Base-by-base conservation (phyloP, 306 rosid species). In the Fragaria iinumae region DNA sequence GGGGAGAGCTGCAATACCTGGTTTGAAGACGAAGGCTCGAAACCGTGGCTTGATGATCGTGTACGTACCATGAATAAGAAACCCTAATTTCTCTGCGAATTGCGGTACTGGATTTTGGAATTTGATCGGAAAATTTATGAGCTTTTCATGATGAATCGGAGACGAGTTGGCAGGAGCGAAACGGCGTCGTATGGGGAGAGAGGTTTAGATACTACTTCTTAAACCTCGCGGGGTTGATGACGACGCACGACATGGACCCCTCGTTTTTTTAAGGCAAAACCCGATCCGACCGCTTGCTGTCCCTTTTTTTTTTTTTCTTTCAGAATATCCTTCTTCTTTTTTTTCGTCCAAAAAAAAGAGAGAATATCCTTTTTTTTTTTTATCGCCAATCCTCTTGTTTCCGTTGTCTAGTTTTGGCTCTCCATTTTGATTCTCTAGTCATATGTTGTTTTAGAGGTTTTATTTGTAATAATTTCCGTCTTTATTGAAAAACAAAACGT, bases 81-180 rank as follows among this genome's bases (percentile, higher is more conserved):
- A 82, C 85, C 91, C 88, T 82, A 80, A 72, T 57, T 53, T 67
- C 64, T 72, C 49, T 72, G 20, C 56, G 43, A 27, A 16, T 59
- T 20, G 43, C 43, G 17, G 59, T 25, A 45, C n/a, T 5, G n/a
- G 48, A 11, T 60, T 27, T 62, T 41, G 59, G 27, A 25, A 9
- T 13, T 17, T 65, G 69, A 34, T 43, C 3, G 6, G 27, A 56
- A 18, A 59, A 8, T 70, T 63, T 25, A n/a, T 13, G 67, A 47
- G 11, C 17, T 32, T 32, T 48, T 44, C 48, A 1, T 21, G 25
- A 27, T 16, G 39, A 69, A 25, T 29, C 32, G 32, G 32, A 29
- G 32, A 29, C 32, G 32, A 29, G 32, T 0, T 38, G 55, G 17
- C 2, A 48, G 38, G 9, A 10, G 14, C 1, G 0, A 64, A 74